Percentiles rank a stretch among this genome's conserved stretches.
These are phyloP conservation scores for Urtica urens DNA, from an alignment of 306 rosid species.

Conservation along the genomic window DNA sequence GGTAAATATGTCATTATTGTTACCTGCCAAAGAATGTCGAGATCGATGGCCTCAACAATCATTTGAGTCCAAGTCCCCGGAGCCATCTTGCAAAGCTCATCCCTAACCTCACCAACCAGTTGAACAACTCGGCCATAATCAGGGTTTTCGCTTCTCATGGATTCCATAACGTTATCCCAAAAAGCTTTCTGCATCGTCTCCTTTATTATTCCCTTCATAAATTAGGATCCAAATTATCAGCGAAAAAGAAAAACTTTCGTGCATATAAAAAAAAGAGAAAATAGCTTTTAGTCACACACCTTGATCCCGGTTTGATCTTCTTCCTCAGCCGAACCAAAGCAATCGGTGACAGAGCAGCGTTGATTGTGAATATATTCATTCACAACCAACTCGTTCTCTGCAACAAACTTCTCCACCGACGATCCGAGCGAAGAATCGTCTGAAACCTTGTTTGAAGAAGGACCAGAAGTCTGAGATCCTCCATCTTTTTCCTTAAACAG, in stretches of 20 bases:
- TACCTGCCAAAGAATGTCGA: constrained; percentile 75
- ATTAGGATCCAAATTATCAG: constrained; percentile 1
- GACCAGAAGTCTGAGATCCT: constrained; percentile 20
- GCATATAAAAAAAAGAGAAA: not conserved
- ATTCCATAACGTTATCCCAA: constrained; percentile 80
- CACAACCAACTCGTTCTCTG: constrained; percentile 67
- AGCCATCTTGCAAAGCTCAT: constrained; percentile 75
- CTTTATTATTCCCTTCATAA: constrained; percentile 55
- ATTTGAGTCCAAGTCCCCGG: constrained; percentile 77
- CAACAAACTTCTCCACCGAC: constrained; percentile 28
- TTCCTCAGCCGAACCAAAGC: constrained; percentile 27
- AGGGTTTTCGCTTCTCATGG: constrained; percentile 51
- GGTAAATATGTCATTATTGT: constrained; percentile 2
- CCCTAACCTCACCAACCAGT: constrained; percentile 75
- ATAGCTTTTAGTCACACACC: constrained; percentile 29
- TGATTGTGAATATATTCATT: constrained; percentile 75
- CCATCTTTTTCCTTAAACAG: constrained; percentile 50
- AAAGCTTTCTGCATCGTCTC: constrained; percentile 80
- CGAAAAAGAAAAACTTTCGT: not conserved
- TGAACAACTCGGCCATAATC: constrained; percentile 61
- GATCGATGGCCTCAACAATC: constrained; percentile 60
- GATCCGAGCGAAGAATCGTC: constrained; percentile 27
- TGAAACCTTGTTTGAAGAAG: constrained; percentile 24
- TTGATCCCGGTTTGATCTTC: constrained; percentile 42
- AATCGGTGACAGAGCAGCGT: constrained; percentile 30